Conservation (phyloP, 2,329 filamentous ascomycete genomes). For the Ilyonectria destructans region DNA sequence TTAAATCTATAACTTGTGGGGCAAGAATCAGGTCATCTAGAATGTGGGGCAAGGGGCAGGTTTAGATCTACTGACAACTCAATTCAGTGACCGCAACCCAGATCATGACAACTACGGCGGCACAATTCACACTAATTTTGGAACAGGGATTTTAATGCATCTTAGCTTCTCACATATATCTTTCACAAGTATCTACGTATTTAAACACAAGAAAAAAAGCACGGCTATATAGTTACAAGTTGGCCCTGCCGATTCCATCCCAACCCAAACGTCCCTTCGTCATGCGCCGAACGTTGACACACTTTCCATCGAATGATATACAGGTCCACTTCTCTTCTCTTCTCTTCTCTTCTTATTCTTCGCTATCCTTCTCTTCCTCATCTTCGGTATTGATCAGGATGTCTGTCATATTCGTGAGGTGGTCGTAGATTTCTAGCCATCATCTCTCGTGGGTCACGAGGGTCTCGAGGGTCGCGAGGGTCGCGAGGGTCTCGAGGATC, state of each 20-base stretch:
- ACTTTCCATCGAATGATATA: slow-evolving; percentile 30
- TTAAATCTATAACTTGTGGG: too few species aligned
- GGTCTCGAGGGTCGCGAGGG: slow-evolving; percentile 37
- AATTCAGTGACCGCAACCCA: too few species aligned
- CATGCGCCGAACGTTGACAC: slow-evolving; percentile 32
- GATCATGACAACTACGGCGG: neutral
- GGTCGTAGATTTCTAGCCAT: slow-evolving; percentile 62
- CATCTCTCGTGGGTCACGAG: slow-evolving; percentile 60
- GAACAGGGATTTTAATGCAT: slow-evolving; percentile 12
- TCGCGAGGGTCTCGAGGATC: slow-evolving; percentile 44
- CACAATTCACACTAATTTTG: neutral
- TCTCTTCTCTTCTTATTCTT: neutral
- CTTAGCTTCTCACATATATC: slow-evolving; percentile 15
- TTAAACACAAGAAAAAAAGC: slow-evolving; percentile 23
- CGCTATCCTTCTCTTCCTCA: slow-evolving; percentile 43
- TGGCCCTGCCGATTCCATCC: slow-evolving; percentile 15
- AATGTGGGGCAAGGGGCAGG: too few species aligned
- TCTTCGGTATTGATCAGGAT: slow-evolving; percentile 63
- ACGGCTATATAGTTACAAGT: slow-evolving; percentile 24
- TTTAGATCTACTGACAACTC: too few species aligned
- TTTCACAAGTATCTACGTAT: slow-evolving; percentile 20
- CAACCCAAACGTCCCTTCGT: slow-evolving; percentile 16
- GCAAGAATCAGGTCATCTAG: too few species aligned
- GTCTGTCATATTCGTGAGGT: slow-evolving; percentile 64
- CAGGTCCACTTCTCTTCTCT: slow-evolving; percentile 11